Conservation (phyloP, 305 asterid genomes). For the Fraxinus dipetala region DNA sequence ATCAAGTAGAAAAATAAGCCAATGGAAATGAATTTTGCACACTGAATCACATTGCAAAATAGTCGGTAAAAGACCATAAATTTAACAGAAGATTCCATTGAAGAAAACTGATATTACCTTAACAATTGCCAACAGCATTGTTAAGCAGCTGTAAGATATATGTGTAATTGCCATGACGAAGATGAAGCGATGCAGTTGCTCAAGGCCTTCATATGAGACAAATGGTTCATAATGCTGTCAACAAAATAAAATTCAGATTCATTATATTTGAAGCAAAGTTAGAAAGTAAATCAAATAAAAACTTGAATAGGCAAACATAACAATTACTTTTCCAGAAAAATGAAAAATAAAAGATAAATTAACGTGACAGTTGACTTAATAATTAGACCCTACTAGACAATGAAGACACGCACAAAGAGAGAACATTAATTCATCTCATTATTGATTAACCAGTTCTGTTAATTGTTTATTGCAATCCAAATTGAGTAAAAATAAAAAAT, state of each 20-base stretch:
- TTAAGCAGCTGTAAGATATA: constrained; percentile 89
- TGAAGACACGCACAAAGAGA: not conserved
- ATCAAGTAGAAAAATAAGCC: not conserved
- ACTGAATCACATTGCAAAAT: not conserved
- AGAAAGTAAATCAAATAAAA: not conserved
- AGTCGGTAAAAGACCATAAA: not conserved
- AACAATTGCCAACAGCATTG: constrained; percentile 91
- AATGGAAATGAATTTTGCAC: not conserved
- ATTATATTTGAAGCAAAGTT: not conserved
- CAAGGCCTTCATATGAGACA: constrained; percentile 96
- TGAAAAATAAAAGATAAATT: not conserved
- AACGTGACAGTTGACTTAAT: not conserved
- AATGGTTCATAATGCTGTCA: constrained; percentile 85
- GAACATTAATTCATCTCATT: not conserved
- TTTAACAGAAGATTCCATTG: not conserved
- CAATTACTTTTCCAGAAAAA: not conserved
- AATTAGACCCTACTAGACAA: not conserved
- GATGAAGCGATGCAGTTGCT: constrained; percentile 96
- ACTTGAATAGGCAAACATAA: not conserved
- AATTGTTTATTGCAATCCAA: not conserved
- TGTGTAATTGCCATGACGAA: constrained; percentile 97
- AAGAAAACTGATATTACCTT: constrained; percentile 48
- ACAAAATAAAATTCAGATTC: not conserved
- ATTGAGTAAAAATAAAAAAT: not conserved
- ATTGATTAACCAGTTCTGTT: not conserved